Conservation (phyloP, 805 yeast species). For the Suhomyces kilbournensis region DNA sequence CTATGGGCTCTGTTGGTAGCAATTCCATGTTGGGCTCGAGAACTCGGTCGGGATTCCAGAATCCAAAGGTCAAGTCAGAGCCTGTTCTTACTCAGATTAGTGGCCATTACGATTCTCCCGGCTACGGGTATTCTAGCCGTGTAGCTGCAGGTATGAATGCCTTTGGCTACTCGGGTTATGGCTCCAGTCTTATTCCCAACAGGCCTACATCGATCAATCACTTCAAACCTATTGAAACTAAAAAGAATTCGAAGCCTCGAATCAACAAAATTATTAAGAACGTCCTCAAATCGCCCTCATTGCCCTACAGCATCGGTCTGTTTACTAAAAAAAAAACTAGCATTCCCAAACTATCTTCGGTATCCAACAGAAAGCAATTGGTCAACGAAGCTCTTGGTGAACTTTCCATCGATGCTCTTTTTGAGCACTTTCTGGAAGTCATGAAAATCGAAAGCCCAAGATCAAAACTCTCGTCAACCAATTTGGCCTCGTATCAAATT, state of each 20-base stretch:
- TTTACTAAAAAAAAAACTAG: neutral
- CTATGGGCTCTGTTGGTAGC: neutral
- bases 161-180: neutral
- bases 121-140: neutral
- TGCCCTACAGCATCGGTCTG: conserved; percentile 3
- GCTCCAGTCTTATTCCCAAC: neutral
- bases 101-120: neutral
- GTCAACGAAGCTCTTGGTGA: conserved; percentile 16
- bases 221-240: conserved; percentile 37
- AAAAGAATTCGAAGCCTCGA: conserved; percentile 35
- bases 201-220: conserved; percentile 6
- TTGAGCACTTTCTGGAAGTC: conserved; percentile 19
- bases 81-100: conserved; percentile 4
- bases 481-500: conserved; percentile 8
- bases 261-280: conserved; percentile 30
- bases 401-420: conserved; percentile 22
- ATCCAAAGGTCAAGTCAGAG: conserved; percentile 7
- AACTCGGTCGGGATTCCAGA: neutral
- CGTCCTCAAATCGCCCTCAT: neutral
- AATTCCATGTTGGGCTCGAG: neutral
- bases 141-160: neutral
- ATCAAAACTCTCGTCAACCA: conserved; percentile 7
- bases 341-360: neutral
- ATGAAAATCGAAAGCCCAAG: conserved; percentile 15
- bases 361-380: neutral